Percentiles rank a stretch among this genome's conserved stretches.
Conservation (phyloP, 805 yeast genomes). For the Cyberlindnera meyerae region DNA sequence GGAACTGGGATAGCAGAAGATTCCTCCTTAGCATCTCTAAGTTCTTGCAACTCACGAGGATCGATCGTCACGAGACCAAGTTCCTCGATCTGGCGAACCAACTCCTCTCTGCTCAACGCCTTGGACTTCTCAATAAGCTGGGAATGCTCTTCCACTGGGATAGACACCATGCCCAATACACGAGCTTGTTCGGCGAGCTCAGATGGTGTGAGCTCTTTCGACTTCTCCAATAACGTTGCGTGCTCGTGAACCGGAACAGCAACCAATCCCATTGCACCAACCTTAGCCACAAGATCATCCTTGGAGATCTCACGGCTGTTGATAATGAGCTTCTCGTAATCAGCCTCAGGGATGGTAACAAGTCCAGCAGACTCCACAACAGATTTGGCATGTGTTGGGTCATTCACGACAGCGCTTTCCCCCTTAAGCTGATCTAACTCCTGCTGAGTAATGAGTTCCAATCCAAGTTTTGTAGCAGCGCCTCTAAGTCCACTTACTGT, state of each 20-base stretch:
- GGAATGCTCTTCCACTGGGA: slow-evolving; percentile 1
- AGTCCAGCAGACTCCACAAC: slow-evolving; percentile 16
- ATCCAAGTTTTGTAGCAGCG: too few species aligned
- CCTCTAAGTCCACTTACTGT: too few species aligned
- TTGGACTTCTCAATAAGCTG: slow-evolving; percentile 2
- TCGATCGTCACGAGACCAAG: background rate
- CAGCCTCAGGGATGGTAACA: slow-evolving; percentile 15
- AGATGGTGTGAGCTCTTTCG: too few species aligned
- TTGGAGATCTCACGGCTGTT: slow-evolving; percentile 4
- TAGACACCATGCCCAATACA: slow-evolving; percentile 30
- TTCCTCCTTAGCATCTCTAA: slow-evolving; percentile 3
- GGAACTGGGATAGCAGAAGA: slow-evolving; percentile 3
- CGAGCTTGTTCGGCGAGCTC: slow-evolving; percentile 9
- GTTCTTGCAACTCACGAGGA: slow-evolving; percentile 1
- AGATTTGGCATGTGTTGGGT: too few species aligned
- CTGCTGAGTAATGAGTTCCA: too few species aligned
- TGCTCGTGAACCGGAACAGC: slow-evolving; percentile 7
- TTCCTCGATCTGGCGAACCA: slow-evolving; percentile 1
- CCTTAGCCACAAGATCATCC: slow-evolving; percentile 8
- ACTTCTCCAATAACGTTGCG: too few species aligned
- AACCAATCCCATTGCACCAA: slow-evolving; percentile 30
- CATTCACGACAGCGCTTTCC: too few species aligned
- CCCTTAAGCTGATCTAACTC: too few species aligned
- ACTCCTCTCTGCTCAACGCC: slow-evolving; percentile 7
- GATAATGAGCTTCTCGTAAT: slow-evolving; percentile 7